phyloP scores from a whole-genome alignment of 139 green algal genomes.

The Dunaliella primolecta region DNA sequence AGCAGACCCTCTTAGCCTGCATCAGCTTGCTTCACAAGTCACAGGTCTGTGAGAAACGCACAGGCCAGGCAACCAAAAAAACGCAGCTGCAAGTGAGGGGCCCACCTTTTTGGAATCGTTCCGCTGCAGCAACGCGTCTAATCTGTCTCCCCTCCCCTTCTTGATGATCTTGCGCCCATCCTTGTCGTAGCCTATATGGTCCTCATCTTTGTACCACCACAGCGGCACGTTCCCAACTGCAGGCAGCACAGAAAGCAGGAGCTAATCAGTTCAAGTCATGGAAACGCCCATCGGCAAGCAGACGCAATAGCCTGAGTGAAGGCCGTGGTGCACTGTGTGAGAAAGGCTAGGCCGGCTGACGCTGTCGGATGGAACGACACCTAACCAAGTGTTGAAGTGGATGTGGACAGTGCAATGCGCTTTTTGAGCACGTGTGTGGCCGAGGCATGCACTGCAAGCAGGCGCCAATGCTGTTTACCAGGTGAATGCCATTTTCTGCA shows the following conservation, averaged over 20 bases:
- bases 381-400: background rate
- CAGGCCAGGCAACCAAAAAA: too few relatives aligned
- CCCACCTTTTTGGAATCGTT: conserved; percentile 56
- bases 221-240: conserved; percentile 86
- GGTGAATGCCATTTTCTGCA: background rate
- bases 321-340: background rate
- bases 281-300: too few relatives aligned
- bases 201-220: conserved; percentile 93
- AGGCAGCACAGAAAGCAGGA: background rate
- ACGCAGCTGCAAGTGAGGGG: too few relatives aligned
- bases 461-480: too few relatives aligned
- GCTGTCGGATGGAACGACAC: background rate
- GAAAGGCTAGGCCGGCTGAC: too few relatives aligned
- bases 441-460: conserved; percentile 22
- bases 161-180: conserved; percentile 71
- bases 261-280: too few relatives aligned
- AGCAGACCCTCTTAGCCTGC: too few relatives aligned
- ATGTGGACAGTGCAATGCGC: background rate
- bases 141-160: conserved; percentile 53
- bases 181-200: conserved; percentile 92
- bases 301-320: too few relatives aligned
- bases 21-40: too few relatives aligned
- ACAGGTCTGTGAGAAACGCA: too few relatives aligned
- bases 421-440: background rate
- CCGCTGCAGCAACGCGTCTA: conserved; percentile 74